Evolutionary conservation across 2,329 filamentous ascomycete species (phyloP).

Genomic region (Macrophomina pseudophaseolina): DNA sequence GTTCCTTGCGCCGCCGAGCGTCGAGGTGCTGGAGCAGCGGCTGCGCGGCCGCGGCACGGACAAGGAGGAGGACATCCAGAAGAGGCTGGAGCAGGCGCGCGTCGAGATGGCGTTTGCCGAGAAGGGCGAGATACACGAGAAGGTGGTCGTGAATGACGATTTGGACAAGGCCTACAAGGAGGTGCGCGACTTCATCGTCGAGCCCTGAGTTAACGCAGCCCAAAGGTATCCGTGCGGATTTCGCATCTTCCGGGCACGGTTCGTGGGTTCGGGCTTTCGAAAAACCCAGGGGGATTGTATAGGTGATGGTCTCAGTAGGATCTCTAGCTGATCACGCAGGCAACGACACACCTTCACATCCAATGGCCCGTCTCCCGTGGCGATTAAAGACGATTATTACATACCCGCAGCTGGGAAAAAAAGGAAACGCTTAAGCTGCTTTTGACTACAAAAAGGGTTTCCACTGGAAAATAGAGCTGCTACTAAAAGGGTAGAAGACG

Average conservation of each 20-base stretch:
- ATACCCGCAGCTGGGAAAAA: slow-evolving; percentile 21
- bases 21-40: slow-evolving; percentile 72
- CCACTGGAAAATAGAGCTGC: slow-evolving; percentile 12
- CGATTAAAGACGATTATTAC: slow-evolving; percentile 26
- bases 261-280: too few species aligned
- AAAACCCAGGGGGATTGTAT: background rate
- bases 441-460: slow-evolving; percentile 22
- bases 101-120: slow-evolving; percentile 50
- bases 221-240: too few species aligned
- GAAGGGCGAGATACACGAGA: slow-evolving; percentile 55
- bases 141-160: slow-evolving; percentile 58
- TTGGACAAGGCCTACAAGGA: slow-evolving; percentile 56
- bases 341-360: background rate
- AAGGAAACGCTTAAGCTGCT: slow-evolving; percentile 26
- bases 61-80: slow-evolving; percentile 55
- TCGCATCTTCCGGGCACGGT: too few species aligned
- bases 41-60: slow-evolving; percentile 52
- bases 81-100: slow-evolving; percentile 54
- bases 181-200: slow-evolving; percentile 58
- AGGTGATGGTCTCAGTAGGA: background rate
- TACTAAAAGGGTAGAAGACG: slow-evolving; percentile 24
- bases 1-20: slow-evolving; percentile 80
- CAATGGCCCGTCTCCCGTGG: background rate
- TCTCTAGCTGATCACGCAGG: background rate
- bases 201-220: slow-evolving; percentile 17